Evolutionary conservation across 176 grass and related monocot species (phyloP).

Genomic region (Pontederia crassipes): DNA sequence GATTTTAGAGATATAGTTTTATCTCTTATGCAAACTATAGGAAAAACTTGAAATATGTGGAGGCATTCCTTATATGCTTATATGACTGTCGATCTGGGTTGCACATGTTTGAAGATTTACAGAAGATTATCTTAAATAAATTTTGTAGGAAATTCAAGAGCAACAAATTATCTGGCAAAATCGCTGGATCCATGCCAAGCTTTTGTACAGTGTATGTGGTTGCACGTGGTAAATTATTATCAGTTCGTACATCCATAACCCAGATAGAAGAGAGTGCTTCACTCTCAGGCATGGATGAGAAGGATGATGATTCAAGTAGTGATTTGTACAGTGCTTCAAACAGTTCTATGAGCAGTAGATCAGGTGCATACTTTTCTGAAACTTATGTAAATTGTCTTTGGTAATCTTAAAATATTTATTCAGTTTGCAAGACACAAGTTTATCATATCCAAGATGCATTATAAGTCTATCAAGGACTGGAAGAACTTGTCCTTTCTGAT

Average conservation of each 20-base stretch:
- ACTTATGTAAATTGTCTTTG: neutral
- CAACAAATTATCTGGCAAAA: slow-evolving; percentile 23
- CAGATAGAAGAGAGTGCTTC: slow-evolving; percentile 13
- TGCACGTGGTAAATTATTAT: slow-evolving; percentile 31
- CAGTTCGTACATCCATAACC: slow-evolving; percentile 30
- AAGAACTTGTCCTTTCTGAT: too few relatives aligned
- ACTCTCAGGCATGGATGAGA: slow-evolving; percentile 17
- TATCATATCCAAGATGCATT: too few relatives aligned
- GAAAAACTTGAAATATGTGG: too few relatives aligned
- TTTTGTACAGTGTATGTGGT: slow-evolving; percentile 44
- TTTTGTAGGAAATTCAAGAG: slow-evolving; percentile 32
- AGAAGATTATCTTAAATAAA: neutral
- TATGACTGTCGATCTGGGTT: neutral
- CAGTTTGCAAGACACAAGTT: too few relatives aligned
- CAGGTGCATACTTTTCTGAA: slow-evolving; percentile 22
- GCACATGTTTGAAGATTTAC: neutral
- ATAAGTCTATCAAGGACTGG: too few relatives aligned
- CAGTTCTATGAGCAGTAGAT: slow-evolving; percentile 4
- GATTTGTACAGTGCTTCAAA: slow-evolving; percentile 5
- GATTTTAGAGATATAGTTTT: too few relatives aligned
- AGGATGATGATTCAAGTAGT: slow-evolving; percentile 24
- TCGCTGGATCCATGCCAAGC: slow-evolving; percentile 28
- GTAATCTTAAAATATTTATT: neutral
- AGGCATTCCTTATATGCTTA: neutral
- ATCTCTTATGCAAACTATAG: too few relatives aligned